Percentiles rank a stretch among this genome's conserved stretches.
Conservation (phyloP, 176 grass and related monocot genomes). For the Olyra latifolia region DNA sequence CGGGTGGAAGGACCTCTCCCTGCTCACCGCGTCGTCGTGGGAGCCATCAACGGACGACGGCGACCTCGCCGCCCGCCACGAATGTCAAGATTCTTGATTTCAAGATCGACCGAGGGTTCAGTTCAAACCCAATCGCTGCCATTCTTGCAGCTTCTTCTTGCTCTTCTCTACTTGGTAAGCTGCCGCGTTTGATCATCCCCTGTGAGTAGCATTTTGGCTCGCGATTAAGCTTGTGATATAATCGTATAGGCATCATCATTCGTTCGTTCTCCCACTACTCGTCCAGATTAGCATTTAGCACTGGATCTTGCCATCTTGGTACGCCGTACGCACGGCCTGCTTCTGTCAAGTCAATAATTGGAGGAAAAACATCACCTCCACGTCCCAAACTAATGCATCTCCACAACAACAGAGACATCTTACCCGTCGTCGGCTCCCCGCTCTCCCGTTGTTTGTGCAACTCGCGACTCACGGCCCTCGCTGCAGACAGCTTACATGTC, state of each 20-base stretch:
- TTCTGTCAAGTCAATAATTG: neutral
- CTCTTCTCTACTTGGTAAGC: neutral
- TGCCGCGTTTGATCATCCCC: neutral
- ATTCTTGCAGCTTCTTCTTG: neutral
- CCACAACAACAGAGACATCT: neutral
- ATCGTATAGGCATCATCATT: constrained; percentile 16
- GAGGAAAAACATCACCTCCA: neutral
- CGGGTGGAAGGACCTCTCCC: constrained; percentile 91
- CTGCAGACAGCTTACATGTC: neutral
- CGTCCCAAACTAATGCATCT: neutral
- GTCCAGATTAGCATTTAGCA: neutral
- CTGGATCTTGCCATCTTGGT: no score
- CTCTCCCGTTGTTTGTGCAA: neutral
- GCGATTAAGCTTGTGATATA: constrained; percentile 10
- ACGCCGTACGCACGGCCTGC: neutral
- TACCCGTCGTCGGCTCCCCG: neutral
- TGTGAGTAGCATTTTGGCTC: constrained; percentile 16
- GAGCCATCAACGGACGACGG: constrained; percentile 21
- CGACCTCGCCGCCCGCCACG: neutral
- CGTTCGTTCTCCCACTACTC: constrained; percentile 19
- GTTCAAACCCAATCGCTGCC: neutral
- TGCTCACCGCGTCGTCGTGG: constrained; percentile 92
- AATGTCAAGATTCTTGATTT: constrained; percentile 9
- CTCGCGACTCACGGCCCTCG: no score
- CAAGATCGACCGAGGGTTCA: neutral